Evolutionary conservation across 2,329 filamentous ascomycete genomes (phyloP).

Genomic region (Colletotrichum sp.): DNA sequence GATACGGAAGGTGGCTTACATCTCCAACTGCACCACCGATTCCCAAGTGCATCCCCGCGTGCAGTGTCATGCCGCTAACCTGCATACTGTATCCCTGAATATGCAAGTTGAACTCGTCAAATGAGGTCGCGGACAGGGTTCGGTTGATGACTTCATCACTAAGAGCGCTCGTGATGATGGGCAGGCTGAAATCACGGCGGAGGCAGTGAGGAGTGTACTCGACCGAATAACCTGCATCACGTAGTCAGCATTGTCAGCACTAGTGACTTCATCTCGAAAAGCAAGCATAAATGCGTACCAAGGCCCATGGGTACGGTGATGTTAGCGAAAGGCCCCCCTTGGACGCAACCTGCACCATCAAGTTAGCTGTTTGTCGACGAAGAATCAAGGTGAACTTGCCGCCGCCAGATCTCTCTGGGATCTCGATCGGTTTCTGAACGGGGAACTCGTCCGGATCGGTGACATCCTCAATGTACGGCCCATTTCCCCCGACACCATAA

Average conservation of each 20-base stretch:
- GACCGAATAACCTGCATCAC: background rate
- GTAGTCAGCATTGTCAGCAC: background rate
- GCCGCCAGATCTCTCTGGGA: background rate
- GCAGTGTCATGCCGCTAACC: background rate
- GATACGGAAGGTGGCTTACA: background rate
- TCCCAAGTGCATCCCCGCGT: background rate
- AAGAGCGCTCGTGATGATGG: background rate
- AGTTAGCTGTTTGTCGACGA: accelerated
- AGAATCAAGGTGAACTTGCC: background rate
- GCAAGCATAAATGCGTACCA: background rate
- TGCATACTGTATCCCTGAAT: background rate
- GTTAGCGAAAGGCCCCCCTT: background rate
- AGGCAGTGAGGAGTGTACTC: background rate
- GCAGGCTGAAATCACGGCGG: background rate
- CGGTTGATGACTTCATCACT: background rate
- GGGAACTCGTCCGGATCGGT: background rate
- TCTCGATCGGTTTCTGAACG: background rate
- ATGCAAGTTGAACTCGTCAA: background rate
- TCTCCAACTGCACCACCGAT: background rate
- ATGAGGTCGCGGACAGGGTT: background rate
- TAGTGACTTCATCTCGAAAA: accelerated
- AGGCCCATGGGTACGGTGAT: background rate
- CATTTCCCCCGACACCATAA: conserved; percentile 20
- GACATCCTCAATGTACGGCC: background rate
- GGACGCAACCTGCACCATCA: background rate